These are phyloP conservation scores for Starmerella bombicola DNA, from an alignment of 805 yeast species.

Conservation along the genomic window DNA sequence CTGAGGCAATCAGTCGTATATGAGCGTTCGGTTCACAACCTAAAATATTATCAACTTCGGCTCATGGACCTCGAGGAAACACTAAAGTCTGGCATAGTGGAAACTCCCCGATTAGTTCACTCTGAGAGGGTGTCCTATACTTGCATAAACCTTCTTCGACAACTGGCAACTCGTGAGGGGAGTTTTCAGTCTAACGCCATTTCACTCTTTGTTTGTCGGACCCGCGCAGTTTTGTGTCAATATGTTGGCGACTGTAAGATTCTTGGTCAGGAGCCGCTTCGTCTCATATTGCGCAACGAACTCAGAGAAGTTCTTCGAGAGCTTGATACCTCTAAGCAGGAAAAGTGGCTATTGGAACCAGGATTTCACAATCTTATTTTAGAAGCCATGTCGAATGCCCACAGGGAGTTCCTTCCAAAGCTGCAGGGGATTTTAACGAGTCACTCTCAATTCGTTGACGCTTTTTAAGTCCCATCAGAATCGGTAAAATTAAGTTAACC, in stretches of 20 bases:
- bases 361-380: conserved; percentile 6
- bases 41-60: conserved; percentile 28
- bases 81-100: conserved; percentile 45
- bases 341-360: not conserved
- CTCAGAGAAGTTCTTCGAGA: conserved; percentile 28
- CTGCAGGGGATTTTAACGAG: conserved; percentile 9
- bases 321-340: conserved; percentile 3
- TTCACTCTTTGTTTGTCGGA: conserved; percentile 10
- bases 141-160: conserved; percentile 45
- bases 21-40: conserved; percentile 35
- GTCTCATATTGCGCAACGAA: conserved; percentile 54
- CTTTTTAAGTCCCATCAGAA: not conserved
- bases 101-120: conserved; percentile 34
- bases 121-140: conserved; percentile 40
- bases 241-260: conserved; percentile 52
- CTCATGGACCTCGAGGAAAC: conserved; percentile 28
- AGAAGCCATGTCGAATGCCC: conserved; percentile 11
- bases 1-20: conserved; percentile 49
- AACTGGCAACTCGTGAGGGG: conserved; percentile 25
- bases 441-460: not conserved
- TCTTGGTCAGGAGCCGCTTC: conserved; percentile 50
- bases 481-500: no score
- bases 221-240: conserved; percentile 42
- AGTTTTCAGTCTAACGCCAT: conserved; percentile 6
- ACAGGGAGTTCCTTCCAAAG: conserved; percentile 6